A percentile compares a stretch with the other conserved stretches of the same genome.
phyloP scores from a whole-genome alignment of 2,329 filamentous ascomycete genomes.

The Rhytidhysteron rufulum region DNA sequence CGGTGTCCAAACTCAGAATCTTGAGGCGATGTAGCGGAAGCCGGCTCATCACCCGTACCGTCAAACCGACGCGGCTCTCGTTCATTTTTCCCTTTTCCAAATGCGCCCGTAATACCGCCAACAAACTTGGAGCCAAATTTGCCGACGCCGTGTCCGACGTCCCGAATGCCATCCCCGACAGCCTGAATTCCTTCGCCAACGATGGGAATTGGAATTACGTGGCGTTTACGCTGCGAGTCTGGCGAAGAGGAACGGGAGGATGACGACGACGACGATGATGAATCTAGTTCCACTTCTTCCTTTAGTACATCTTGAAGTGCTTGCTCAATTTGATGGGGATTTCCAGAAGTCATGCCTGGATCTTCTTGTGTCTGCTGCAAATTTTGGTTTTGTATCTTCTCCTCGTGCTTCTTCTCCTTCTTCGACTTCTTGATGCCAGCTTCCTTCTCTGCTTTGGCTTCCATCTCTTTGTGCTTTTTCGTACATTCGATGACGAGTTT shows the following conservation, averaged over 20 bases:
- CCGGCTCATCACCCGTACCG: constrained; percentile 10
- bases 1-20: constrained; percentile 23
- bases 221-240: constrained; percentile 20
- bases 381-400: constrained; percentile 55
- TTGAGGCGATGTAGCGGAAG: constrained; percentile 16
- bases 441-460: constrained; percentile 62
- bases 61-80: constrained; percentile 4
- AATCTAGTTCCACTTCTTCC: constrained; percentile 14
- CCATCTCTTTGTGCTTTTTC: constrained; percentile 69
- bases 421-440: constrained; percentile 54
- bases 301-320: constrained; percentile 46
- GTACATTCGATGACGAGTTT: constrained; percentile 77
- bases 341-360: constrained; percentile 52
- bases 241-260: constrained; percentile 30
- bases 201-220: constrained; percentile 42
- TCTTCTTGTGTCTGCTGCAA: constrained; percentile 51
- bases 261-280: constrained; percentile 25
- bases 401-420: constrained; percentile 58
- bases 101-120: constrained; percentile 35
- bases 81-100: constrained; percentile 18
- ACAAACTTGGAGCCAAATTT: constrained; percentile 36
- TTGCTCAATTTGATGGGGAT: constrained; percentile 54
- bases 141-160: constrained; percentile 46
- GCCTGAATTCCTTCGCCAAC: constrained; percentile 43
- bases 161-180: constrained; percentile 46